A percentile compares a stretch with the other conserved stretches of the same genome.
Conservation (phyloP, 106 monocot genomes). For the Vanilla planifolia region DNA sequence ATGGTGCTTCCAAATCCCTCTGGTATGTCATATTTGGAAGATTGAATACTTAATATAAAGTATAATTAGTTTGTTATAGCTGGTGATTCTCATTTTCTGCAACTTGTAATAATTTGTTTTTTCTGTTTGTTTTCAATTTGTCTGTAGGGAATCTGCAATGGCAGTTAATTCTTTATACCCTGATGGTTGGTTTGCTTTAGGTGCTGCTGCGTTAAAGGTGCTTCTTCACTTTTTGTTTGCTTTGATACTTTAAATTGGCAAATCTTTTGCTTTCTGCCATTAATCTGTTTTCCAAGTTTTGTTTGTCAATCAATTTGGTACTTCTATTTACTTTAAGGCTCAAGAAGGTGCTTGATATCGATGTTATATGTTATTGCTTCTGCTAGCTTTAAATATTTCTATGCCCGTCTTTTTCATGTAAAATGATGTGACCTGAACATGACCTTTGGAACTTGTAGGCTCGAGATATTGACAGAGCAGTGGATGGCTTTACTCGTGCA, state of each 20-base stretch:
- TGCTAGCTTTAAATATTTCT: not conserved
- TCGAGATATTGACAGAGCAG: conserved; percentile 74
- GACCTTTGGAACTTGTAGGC: conserved; percentile 36
- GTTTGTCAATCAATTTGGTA: not conserved
- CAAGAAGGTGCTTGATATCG: not conserved
- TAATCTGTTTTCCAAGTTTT: not conserved
- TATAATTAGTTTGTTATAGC: not conserved
- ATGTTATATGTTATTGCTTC: not conserved
- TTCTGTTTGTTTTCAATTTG: conserved; percentile 1
- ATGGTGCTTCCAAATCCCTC: conserved; percentile 58
- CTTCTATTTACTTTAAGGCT: not conserved
- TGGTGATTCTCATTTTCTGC: not conserved
- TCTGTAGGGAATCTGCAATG: conserved; percentile 84
- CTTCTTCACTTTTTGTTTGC: not conserved
- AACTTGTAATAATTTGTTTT: not conserved
- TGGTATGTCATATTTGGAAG: conserved; percentile 49
- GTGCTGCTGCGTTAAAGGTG: conserved; percentile 92
- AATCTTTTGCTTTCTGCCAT: not conserved
- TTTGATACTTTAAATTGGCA: not conserved
- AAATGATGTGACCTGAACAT: not conserved
- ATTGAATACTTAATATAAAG: not conserved
- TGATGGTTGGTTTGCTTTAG: conserved; percentile 96
- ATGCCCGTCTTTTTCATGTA: not conserved
- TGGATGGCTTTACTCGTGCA: conserved; percentile 89
- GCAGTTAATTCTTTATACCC: conserved; percentile 82